Percentiles rank a stretch among this genome's conserved stretches.
Conservation (phyloP, 2,329 filamentous ascomycete genomes). For the Claviceps capensis region DNA sequence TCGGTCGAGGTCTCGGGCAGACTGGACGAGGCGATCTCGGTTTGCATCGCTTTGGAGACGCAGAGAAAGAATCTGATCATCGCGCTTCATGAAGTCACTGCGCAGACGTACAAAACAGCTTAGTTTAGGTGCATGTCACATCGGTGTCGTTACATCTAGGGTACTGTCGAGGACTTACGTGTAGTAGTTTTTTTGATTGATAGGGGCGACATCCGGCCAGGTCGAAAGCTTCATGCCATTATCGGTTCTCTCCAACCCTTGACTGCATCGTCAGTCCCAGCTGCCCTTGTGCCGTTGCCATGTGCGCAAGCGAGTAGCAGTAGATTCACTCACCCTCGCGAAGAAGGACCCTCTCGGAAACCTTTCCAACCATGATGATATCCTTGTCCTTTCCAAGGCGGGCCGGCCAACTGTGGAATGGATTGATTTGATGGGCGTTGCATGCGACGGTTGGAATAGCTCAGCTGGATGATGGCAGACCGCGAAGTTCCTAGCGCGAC, state of each 20-base stretch:
- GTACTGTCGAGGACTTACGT: slow-evolving; percentile 44
- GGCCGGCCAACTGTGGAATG: neutral
- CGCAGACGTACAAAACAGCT: slow-evolving; percentile 8
- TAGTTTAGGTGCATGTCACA: neutral
- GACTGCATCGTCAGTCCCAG: slow-evolving; percentile 2
- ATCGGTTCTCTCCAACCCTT: slow-evolving; percentile 89
- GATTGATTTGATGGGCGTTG: neutral
- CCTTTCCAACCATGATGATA: slow-evolving; percentile 45
- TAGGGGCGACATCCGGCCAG: slow-evolving; percentile 85
- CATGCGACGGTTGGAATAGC: neutral
- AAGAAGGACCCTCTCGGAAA: slow-evolving; percentile 50
- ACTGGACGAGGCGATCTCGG: slow-evolving; percentile 70
- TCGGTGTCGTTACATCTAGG: neutral
- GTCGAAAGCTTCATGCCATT: slow-evolving; percentile 94
- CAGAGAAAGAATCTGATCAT: slow-evolving; percentile 86
- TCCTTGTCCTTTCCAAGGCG: neutral
- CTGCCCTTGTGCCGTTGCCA: slow-evolving; percentile 8
- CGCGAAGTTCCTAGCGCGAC: slow-evolving; percentile 2
- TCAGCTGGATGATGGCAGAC: neutral
- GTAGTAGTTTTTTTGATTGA: slow-evolving; percentile 99
- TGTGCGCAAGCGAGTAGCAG: slow-evolving; percentile 6
- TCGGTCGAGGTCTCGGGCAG: slow-evolving; percentile 76
- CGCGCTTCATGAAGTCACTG: slow-evolving; percentile 94
- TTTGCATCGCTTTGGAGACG: slow-evolving; percentile 80
- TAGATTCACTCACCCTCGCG: slow-evolving; percentile 37